phyloP scores from a whole-genome alignment of 2,329 filamentous ascomycete species.

The Elsinoe fawcettii region DNA sequence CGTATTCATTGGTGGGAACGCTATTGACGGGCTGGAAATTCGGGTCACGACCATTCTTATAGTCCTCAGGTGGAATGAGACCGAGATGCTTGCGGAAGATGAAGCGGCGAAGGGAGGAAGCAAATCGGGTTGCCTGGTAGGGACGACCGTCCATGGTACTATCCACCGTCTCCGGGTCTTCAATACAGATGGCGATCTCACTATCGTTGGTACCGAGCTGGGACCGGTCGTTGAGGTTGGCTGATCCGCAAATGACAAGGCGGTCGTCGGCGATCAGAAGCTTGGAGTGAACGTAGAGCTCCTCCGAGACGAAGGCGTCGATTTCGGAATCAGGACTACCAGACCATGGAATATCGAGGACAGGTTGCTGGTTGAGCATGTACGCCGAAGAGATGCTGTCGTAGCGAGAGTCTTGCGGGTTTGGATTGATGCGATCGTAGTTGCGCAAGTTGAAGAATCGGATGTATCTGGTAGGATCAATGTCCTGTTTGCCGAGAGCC shows the following conservation, averaged over 20 bases:
- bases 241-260: conserved; percentile 71
- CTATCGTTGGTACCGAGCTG: conserved; percentile 79
- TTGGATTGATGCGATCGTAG: conserved; percentile 74
- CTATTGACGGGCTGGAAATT: conserved; percentile 51
- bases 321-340: conserved; percentile 49
- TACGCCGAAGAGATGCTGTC: conserved; percentile 74
- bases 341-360: conserved; percentile 56
- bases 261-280: conserved; percentile 74
- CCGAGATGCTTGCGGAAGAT: conserved; percentile 91
- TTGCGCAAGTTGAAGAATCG: conserved; percentile 78
- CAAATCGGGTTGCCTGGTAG: conserved; percentile 67
- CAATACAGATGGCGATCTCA: conserved; percentile 83
- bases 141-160: conserved; percentile 65
- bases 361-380: conserved; percentile 68
- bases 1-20: conserved; percentile 46
- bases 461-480: conserved; percentile 67
- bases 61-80: conserved; percentile 64
- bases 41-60: conserved; percentile 47
- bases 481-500: conserved; percentile 54
- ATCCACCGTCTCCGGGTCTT: conserved; percentile 64
- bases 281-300: conserved; percentile 60
- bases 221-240: conserved; percentile 62
- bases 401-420: conserved; percentile 47
- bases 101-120: conserved; percentile 70
- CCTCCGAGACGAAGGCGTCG: conserved; percentile 55